Base-by-base conservation (phyloP, 768 basidiomycete species). In the Multifurca ochricompacta region DNA sequence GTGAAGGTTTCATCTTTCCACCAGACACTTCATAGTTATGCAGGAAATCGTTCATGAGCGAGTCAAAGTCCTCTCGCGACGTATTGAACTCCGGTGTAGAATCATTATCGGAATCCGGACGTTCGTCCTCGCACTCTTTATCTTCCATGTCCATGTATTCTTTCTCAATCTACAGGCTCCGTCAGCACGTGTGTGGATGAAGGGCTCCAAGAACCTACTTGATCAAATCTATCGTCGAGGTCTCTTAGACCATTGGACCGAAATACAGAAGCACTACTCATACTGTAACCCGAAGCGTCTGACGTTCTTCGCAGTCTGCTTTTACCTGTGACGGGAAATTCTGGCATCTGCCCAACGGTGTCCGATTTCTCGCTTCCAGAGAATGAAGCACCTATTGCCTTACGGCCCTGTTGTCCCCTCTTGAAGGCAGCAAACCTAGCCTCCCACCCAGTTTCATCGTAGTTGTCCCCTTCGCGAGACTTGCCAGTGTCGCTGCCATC, bases 231-330 rank as follows among this genome's bases (percentile, higher is more conserved):
- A 65, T 97, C 91, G 65, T 99, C 96, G 39, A 99, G 74, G 2
- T 83, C 86, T 48, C 89, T 81, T 27, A 98, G 70, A 1, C 91
- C 84, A 62, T 92, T 87, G 60, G 90, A 98, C 41, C 96, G 81
- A 71, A 81, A 88, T 88, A 98, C 91, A 13, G 91, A 91, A 3
- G 91, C 92, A 63, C 91, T 93, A 67, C 89, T 95, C 93, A 99
- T 97, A 66, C 87, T 91, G 74, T 95, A 95, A 11, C 91, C 93
- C 19, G 90, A 91, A 8, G 90, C 92, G 59, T 91, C 87, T 47
- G 88, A 91, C 0, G 82, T 75, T 3, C 82, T 83, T 62, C 83
- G 83, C 59, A 82, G 75, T 64, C 82, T 78, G 70, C 82, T 81
- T 54, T 82, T 85, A 14, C 91, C 87, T 45, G 84, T 75, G 52